Conservation (phyloP, 345 rosid species). For the Eucalyptus curtisii region DNA sequence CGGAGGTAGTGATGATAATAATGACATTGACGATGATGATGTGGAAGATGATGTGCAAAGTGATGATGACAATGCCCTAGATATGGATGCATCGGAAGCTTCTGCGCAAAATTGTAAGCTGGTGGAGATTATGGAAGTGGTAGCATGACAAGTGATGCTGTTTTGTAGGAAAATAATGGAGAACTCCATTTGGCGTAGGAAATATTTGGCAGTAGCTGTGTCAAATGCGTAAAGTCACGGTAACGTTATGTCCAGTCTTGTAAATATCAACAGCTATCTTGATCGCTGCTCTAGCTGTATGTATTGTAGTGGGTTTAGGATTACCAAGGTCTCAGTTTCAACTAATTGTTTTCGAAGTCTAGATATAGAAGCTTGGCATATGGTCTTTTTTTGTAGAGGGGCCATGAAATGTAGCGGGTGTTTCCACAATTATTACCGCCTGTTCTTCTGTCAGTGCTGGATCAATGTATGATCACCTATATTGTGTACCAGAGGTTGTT, state of each 20-base stretch:
- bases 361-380: neutral
- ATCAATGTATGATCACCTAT: neutral
- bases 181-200: neutral
- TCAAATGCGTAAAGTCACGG: neutral
- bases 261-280: neutral
- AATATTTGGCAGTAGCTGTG: slow-evolving; percentile 12
- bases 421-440: neutral
- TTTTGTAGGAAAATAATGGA: neutral
- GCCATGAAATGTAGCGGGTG: neutral
- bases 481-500: neutral
- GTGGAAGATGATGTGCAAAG: slow-evolving; percentile 7
- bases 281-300: neutral
- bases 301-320: neutral
- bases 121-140: slow-evolving; percentile 24
- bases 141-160: neutral
- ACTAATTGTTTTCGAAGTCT: neutral
- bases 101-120: slow-evolving; percentile 22
- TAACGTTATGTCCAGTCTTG: neutral
- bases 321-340: neutral
- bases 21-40: neutral
- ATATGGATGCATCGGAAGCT: slow-evolving; percentile 9
- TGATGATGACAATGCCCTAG: slow-evolving; percentile 20
- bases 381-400: neutral
- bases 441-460: neutral
- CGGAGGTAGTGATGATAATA: neutral